Evolutionary conservation across 345 rosid species (phyloP).

Genomic region (Rhizophora mangle): DNA sequence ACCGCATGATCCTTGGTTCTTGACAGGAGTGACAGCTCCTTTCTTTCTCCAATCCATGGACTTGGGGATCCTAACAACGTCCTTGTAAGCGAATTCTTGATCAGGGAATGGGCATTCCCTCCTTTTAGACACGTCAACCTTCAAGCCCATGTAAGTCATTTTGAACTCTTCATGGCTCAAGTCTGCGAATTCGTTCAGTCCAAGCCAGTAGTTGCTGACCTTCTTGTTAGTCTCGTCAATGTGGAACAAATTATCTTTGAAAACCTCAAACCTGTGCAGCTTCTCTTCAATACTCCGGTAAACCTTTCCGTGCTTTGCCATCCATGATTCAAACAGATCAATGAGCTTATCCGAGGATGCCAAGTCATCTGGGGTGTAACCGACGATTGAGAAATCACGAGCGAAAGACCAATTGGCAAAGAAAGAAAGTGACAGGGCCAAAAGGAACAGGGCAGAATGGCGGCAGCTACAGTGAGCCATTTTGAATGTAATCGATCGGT

Average conservation of each 20-base stretch:
- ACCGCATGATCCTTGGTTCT: slow-evolving; percentile 36
- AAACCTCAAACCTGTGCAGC: slow-evolving; percentile 26
- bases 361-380: slow-evolving; percentile 24
- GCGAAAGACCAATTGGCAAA: slow-evolving; percentile 1
- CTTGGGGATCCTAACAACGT: slow-evolving; percentile 17
- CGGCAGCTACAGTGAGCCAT: slow-evolving; percentile 17
- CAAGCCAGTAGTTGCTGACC: slow-evolving; percentile 30
- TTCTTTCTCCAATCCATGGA: slow-evolving; percentile 34
- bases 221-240: slow-evolving; percentile 31
- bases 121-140: slow-evolving; percentile 2
- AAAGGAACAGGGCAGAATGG: background rate
- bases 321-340: slow-evolving; percentile 31
- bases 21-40: slow-evolving; percentile 27
- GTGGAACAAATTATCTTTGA: slow-evolving; percentile 29
- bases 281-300: slow-evolving; percentile 27
- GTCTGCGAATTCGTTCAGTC: slow-evolving; percentile 28
- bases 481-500: background rate
- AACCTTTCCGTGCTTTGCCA: slow-evolving; percentile 18
- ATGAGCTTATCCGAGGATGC: slow-evolving; percentile 23
- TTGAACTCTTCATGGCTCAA: slow-evolving; percentile 30
- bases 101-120: background rate
- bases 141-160: slow-evolving; percentile 25
- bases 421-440: background rate
- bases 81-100: slow-evolving; percentile 17
- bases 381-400: slow-evolving; percentile 31